Base-by-base conservation (phyloP, 108 stramenopile genomes). In the Epithemia pelagica region DNA sequence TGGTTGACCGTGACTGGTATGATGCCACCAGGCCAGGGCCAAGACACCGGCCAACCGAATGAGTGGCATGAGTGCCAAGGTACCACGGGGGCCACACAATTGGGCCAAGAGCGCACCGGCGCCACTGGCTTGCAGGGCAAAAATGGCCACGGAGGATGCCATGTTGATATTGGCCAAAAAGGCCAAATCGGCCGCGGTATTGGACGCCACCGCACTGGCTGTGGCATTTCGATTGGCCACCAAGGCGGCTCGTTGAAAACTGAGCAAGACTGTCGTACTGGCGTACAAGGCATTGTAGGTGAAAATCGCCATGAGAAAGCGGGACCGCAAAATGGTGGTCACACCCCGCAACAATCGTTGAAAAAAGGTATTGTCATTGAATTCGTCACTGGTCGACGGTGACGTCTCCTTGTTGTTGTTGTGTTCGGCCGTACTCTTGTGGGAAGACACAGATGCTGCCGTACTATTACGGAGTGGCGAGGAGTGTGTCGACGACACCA, bases 261-360 rank as follows among this genome's bases (percentile, higher is more conserved):
- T 89, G 7, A 95, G 76, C 56, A 95, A 65, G 29, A 86, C 85
- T 2, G 79, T 86, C 20, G 90, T 89, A 23, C 85, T 82, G 51
- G 94, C 87, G 67, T 79, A 91, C 18, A 95, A 77, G 5, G 94
- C 94, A 78, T 95, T 95, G 79, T 95, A 95, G 28, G 90, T 95
- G 64, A 95, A 95, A 56, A 92, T 95, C 53, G 90, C 74, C 88
- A 95, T 90, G 30, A 95, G 75, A 10, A 95, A 76, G 28, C 87
- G 83, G 20, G 87, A 89, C 51, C 80, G 66, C n/a, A 95, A 64
- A 65, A 95, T 95, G 29, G 90, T 92, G 2, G 83, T 92, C 28
- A 89, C 67, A 10, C 90, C 90, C 58, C 90, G 87, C 21, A 90
- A 62, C 33, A 95, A 73, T 52, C 94, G 71, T 67, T 91, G 87